Conservation (phyloP, 202 grass and related monocot species). For the Brachypodium distachyon region DNA sequence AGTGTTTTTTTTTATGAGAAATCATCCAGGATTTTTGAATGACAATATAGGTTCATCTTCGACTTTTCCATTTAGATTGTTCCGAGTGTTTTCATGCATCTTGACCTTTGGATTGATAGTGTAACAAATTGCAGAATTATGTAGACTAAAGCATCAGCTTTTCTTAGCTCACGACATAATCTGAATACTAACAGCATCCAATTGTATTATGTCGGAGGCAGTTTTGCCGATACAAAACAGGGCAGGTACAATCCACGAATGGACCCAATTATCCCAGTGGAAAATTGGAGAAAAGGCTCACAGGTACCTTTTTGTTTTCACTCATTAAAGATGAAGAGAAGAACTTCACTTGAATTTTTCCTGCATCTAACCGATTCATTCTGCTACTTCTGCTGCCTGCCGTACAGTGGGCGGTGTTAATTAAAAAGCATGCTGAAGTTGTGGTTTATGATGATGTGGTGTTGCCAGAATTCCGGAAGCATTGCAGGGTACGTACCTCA, state of each 20-base stretch:
- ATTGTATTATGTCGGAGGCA: constrained; percentile 51
- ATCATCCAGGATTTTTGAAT: constrained; percentile 3
- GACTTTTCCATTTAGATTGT: neutral
- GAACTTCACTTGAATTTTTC: neutral
- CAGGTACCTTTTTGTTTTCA: constrained; percentile 46
- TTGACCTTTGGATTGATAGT: neutral
- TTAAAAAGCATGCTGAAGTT: constrained; percentile 87
- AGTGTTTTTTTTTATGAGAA: neutral
- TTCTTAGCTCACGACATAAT: neutral
- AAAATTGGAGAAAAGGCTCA: constrained; percentile 98
- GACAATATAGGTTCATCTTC: neutral
- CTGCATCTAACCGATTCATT: neutral
- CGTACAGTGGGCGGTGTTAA: constrained; percentile 85
- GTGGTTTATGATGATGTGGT: constrained; percentile 77
- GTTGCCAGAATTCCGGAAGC: constrained; percentile 67
- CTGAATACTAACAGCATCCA: constrained; percentile 18
- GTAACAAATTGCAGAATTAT: constrained; percentile 5
- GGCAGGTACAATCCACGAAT: constrained; percentile 98
- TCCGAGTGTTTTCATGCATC: neutral
- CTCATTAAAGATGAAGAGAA: neutral
- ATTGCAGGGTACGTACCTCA: constrained; percentile 69
- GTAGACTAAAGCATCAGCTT: neutral
- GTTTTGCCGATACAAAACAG: constrained; percentile 98
- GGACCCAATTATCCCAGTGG: constrained; percentile 69
- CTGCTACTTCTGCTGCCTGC: constrained; percentile 7